Evolutionary conservation across 352 stramenopile species (phyloP).

Genomic region (Pythium folliculosum): DNA sequence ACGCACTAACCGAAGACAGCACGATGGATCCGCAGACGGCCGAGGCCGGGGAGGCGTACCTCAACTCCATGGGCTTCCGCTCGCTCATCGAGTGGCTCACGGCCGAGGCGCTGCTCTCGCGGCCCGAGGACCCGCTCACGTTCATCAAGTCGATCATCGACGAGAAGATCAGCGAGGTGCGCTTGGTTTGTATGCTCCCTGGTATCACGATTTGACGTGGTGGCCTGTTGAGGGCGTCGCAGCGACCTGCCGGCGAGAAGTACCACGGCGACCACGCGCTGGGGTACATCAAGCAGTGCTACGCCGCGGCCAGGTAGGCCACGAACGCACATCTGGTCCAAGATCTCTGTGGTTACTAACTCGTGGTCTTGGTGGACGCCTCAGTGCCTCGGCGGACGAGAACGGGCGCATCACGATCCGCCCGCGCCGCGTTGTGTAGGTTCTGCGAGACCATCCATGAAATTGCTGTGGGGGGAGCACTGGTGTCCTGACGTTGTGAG

Average conservation of each 20-base stretch:
- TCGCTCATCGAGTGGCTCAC: conserved; percentile 92
- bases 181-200: too few relatives aligned
- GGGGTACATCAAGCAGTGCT: conserved; percentile 88
- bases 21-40: conserved; percentile 72
- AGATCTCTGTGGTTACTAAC: too few relatives aligned
- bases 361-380: too few relatives aligned
- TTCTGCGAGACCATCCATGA: too few relatives aligned
- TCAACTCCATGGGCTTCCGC: conserved; percentile 88
- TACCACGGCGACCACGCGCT: conserved; percentile 83
- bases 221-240: background rate
- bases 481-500: background rate
- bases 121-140: conserved; percentile 83
- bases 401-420: conserved; percentile 81
- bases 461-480: too few relatives aligned
- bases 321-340: too few relatives aligned
- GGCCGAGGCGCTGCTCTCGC: conserved; percentile 80
- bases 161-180: conserved; percentile 80
- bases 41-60: conserved; percentile 82
- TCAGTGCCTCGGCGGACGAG: conserved; percentile 77
- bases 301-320: conserved; percentile 71
- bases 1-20: background rate
- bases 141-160: conserved; percentile 82
- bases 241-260: conserved; percentile 51
- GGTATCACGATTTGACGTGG: too few relatives aligned
- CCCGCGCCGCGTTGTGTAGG: conserved; percentile 61